Percentiles rank a stretch among this genome's conserved stretches.
Conservation (phyloP, 495 filamentous ascomycete genomes). For the Polyplosphaeria fusca region DNA sequence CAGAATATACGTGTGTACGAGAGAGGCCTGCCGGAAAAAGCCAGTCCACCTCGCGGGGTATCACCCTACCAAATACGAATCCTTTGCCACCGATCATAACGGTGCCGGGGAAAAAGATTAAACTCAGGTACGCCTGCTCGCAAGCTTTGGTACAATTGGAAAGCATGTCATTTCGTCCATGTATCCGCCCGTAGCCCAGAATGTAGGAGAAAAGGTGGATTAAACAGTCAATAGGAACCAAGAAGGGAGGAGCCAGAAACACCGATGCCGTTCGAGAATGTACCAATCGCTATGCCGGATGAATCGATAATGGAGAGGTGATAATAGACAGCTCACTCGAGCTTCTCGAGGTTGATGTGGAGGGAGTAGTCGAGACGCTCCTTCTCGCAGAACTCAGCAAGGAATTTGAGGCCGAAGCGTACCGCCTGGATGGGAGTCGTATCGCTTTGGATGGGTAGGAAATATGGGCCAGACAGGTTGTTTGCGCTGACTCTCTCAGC, state of each 20-base stretch:
- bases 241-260: not conserved
- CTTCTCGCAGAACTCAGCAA: slow-evolving; percentile 22
- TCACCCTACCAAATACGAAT: slow-evolving; percentile 2
- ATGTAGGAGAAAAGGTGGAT: not conserved
- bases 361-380: slow-evolving; percentile 18
- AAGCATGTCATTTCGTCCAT: too few relatives aligned
- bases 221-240: not conserved
- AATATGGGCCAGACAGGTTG: slow-evolving; percentile 26
- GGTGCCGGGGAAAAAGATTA: not conserved
- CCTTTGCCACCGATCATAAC: not conserved
- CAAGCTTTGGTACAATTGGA: not conserved
- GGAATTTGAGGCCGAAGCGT: slow-evolving; percentile 24
- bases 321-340: slow-evolving; percentile 7
- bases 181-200: too few relatives aligned
- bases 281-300: not conserved
- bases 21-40: slow-evolving; percentile 11
- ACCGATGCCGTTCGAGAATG: too few relatives aligned
- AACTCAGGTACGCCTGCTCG: not conserved
- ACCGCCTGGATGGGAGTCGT: slow-evolving; percentile 31
- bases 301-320: not conserved
- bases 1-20: not conserved
- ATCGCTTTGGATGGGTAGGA: slow-evolving; percentile 20
- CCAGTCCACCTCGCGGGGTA: slow-evolving; percentile 19
- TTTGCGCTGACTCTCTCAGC: slow-evolving; percentile 6
- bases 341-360: slow-evolving; percentile 22